These are phyloP conservation scores for Passiflora organensis DNA, from an alignment of 345 rosid genomes.

Conservation along the genomic window DNA sequence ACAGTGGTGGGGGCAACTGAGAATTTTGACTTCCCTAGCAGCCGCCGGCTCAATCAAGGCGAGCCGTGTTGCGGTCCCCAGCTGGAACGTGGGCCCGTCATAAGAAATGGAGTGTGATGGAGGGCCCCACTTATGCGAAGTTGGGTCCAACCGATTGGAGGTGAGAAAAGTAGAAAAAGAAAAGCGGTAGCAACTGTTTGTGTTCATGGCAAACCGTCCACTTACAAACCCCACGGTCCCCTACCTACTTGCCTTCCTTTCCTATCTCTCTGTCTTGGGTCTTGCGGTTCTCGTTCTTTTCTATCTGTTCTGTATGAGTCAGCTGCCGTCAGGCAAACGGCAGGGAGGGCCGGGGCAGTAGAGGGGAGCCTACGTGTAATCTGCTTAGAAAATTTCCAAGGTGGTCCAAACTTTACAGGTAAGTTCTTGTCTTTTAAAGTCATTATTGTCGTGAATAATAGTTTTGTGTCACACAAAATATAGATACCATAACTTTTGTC, in stretches of 20 bases:
- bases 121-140: slow-evolving; percentile 14
- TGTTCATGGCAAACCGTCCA: slow-evolving; percentile 41
- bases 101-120: neutral
- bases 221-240: slow-evolving; percentile 45
- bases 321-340: slow-evolving; percentile 33
- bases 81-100: neutral
- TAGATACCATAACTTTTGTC: too few relatives aligned
- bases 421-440: too few relatives aligned
- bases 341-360: neutral
- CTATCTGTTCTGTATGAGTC: too few relatives aligned
- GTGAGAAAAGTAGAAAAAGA: slow-evolving; percentile 5
- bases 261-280: neutral
- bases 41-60: slow-evolving; percentile 82
- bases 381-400: slow-evolving; percentile 11
- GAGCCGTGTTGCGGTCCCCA: slow-evolving; percentile 26
- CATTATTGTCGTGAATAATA: too few relatives aligned
- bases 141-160: slow-evolving; percentile 2
- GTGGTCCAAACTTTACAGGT: too few relatives aligned
- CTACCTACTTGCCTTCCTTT: slow-evolving; percentile 21
- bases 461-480: too few relatives aligned
- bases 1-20: slow-evolving; percentile 29
- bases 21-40: slow-evolving; percentile 65
- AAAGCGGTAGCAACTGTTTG: slow-evolving; percentile 16
- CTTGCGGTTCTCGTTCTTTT: neutral
- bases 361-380: slow-evolving; percentile 4